Base-by-base conservation (phyloP, 441 rosid genomes). In the Erysimum pusillum region DNA sequence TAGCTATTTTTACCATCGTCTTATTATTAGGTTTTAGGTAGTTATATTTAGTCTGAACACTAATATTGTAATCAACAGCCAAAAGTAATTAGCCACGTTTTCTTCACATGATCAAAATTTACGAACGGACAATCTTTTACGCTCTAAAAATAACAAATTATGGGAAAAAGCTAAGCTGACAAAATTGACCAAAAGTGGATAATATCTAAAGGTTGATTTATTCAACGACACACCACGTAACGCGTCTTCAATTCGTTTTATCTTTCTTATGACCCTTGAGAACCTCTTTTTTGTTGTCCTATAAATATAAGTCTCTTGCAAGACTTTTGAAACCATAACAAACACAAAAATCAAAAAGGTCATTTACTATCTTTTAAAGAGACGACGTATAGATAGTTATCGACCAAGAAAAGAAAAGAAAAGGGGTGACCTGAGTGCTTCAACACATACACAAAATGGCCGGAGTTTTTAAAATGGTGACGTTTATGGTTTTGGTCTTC, bases 371-470 rank as follows among this genome's bases (percentile, higher is more conserved):
- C 31, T 20, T 20, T 51, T 22, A 52, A 52, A 52, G 58, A 28
- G 4, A 52, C 34, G 58, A 52, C 32, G 22, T 12, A 52, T 25
- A 35, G 6, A 10, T 52, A 5, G 58, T 69, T 38, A 4, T 64
- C 52, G 18, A 58, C 57, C 53, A 63, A 76, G 53, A 39, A 20
- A 46, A 38, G 34, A 22, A 20, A 41, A 34, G 14, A 20, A 41
- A 34, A 9, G 39, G 74, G 75, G 78, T 78, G 81, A 78, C 75
- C 81, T 78, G 74, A 78, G 42, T 45, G 1, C 58, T 46, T 53
- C 67, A 79, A 62, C 75, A 75, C 77, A 74, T 1, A 73, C 32
- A 44, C 69, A 74, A 46, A 14, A 79, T 79, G 82, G 48, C 79
- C 18, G 42, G 67, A 42, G 67, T 70, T 75, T 56, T 65, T 2